phyloP scores from a whole-genome alignment of 371 early-diverging fungal genomes.

The Dichotomocladium elegans region DNA sequence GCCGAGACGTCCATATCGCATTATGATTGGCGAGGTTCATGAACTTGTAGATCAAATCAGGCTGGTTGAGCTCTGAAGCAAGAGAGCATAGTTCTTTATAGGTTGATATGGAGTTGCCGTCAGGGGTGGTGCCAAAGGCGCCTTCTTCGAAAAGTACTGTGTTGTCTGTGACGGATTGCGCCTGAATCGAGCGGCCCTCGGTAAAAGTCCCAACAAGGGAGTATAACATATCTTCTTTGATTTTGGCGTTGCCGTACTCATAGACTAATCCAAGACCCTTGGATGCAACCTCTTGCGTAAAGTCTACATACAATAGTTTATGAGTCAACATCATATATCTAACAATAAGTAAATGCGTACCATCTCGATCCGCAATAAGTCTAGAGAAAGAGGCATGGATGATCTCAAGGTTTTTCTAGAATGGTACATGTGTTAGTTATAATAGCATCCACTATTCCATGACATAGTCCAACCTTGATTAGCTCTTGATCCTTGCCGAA shows the following conservation, averaged over 20 bases:
- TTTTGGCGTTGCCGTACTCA: conserved; percentile 72
- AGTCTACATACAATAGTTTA: conserved; percentile 28
- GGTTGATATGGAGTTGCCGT: conserved; percentile 76
- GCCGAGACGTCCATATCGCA: conserved; percentile 87
- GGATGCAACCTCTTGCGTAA: conserved; percentile 81
- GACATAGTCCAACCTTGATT: conserved; percentile 33
- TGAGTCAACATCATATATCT: not conserved
- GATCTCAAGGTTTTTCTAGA: conserved; percentile 38
- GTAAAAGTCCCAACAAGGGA: conserved; percentile 62
- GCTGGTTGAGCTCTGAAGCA: conserved; percentile 90
- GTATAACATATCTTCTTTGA: conserved; percentile 62
- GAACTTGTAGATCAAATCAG: conserved; percentile 93
- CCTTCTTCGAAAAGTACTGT: conserved; percentile 75
- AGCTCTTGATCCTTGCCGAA: conserved; percentile 56
- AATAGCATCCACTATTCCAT: not conserved
- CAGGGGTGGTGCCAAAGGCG: conserved; percentile 75
- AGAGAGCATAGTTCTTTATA: conserved; percentile 84
- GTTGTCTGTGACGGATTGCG: conserved; percentile 74
- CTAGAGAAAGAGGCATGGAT: conserved; percentile 73
- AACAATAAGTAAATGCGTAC: conserved; percentile 10
- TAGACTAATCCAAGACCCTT: conserved; percentile 87
- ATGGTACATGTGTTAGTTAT: not conserved
- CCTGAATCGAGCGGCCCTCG: conserved; percentile 49
- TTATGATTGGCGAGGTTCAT: conserved; percentile 91
- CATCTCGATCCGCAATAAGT: conserved; percentile 80